These are phyloP conservation scores for barley (Hordeum vulgare) DNA, from an alignment of 176 grass and related monocot genomes.

Conservation along the genomic window MorexV3_pseudomolecules_assembly NC_058519.1:269743133-269743632, in stretches of 20 bases:
- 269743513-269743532: not conserved
- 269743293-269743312: not conserved
- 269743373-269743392: conserved; percentile 8
- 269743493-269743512: not conserved
- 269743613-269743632: not conserved
- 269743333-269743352: conserved; percentile 14
- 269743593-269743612: no score
- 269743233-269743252: not conserved
- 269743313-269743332: not conserved
- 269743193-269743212: not conserved
- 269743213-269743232: not conserved
- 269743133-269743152: not conserved
- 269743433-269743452: not conserved
- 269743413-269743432: not conserved
- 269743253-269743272: not conserved
- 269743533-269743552: not conserved
- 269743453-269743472: not conserved
- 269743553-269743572: not conserved
- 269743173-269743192: not conserved
- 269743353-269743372: not conserved
- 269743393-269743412: not conserved
- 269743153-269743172: not conserved
- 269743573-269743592: not conserved
- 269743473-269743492: not conserved
- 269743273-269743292: not conserved